These are phyloP conservation scores for Rubroshorea leprosula DNA, from an alignment of 345 rosid species.

Conservation along the genomic window DNA sequence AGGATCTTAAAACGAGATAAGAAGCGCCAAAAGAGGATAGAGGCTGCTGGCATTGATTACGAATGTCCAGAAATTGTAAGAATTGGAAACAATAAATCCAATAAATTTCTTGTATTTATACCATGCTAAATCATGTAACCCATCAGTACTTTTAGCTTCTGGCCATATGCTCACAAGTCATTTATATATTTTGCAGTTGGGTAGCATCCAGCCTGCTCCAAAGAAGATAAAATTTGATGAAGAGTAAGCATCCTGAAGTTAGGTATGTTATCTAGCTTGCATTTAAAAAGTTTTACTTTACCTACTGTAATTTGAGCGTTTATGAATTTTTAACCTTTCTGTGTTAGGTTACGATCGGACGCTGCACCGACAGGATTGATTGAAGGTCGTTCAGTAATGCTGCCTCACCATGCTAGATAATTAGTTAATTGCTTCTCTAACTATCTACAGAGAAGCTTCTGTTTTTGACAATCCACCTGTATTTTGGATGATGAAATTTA, in stretches of 20 bases:
- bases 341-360: not conserved
- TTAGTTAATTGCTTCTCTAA: not conserved
- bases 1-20: conserved; percentile 59
- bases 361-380: not conserved
- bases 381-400: not conserved
- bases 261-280: not conserved
- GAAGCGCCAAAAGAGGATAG: conserved; percentile 63
- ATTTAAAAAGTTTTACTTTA: not conserved
- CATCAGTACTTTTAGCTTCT: not conserved
- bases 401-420: not conserved
- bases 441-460: not conserved
- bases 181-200: conserved; percentile 43
- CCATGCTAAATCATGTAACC: not conserved
- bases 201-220: conserved; percentile 41
- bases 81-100: too few species aligned
- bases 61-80: conserved; percentile 92
- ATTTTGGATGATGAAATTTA: not conserved
- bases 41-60: conserved; percentile 76
- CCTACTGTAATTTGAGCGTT: not conserved
- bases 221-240: conserved; percentile 78
- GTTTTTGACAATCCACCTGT: not conserved
- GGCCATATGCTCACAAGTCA: not conserved
- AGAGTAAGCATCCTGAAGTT: conserved; percentile 27
- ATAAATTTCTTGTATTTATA: too few species aligned
- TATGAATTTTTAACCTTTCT: not conserved